phyloP scores from a whole-genome alignment of 176 grass and related monocot genomes.

The Dactylis glomerata region DNA sequence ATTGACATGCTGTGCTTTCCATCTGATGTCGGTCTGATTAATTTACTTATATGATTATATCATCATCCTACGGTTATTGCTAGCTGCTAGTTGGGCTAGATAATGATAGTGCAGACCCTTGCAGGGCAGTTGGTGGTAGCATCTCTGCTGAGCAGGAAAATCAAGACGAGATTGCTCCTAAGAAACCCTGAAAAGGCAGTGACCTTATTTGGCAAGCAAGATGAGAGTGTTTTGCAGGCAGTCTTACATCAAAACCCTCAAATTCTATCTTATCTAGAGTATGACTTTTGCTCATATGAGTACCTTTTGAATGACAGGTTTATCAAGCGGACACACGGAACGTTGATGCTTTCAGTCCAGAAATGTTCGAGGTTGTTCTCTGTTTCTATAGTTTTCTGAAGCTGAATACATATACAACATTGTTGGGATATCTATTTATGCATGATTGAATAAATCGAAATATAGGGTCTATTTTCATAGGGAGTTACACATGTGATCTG shows the following conservation, averaged over 20 bases:
- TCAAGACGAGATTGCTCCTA: conserved; percentile 73
- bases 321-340: conserved; percentile 74
- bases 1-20: background rate
- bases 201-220: conserved; percentile 80
- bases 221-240: conserved; percentile 59
- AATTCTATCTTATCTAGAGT: background rate
- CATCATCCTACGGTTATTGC: background rate
- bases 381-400: background rate
- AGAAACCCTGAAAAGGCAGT: conserved; percentile 75
- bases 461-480: conserved; percentile 89
- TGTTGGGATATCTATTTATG: conserved; percentile 31
- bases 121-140: conserved; percentile 95
- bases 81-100: background rate
- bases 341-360: conserved; percentile 55
- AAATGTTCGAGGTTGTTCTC: conserved; percentile 75
- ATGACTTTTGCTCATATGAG: background rate
- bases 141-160: conserved; percentile 77
- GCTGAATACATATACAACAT: background rate
- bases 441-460: conserved; percentile 60
- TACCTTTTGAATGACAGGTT: conserved; percentile 44
- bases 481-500: conserved; percentile 96
- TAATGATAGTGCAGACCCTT: conserved; percentile 14
- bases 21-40: background rate
- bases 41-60: background rate
- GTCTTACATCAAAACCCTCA: conserved; percentile 15